phyloP scores from a whole-genome alignment of 805 yeast genomes.

The Cyberlindnera galapagoensis region DNA sequence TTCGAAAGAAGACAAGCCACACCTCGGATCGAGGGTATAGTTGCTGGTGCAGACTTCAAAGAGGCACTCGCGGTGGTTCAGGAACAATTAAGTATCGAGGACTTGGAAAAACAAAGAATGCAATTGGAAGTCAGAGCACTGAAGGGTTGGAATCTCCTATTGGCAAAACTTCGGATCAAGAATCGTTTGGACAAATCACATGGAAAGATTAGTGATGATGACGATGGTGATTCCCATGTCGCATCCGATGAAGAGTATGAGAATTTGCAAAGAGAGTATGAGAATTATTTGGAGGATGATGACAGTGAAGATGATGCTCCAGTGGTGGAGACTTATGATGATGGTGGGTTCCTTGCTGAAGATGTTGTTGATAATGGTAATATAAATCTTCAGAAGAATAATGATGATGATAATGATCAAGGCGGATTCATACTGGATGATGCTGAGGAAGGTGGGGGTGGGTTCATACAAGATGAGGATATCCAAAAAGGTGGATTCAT shows the following conservation, averaged over 20 bases:
- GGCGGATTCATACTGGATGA: background rate
- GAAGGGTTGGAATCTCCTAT: constrained; percentile 37
- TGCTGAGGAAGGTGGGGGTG: background rate
- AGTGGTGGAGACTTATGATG: constrained; percentile 5
- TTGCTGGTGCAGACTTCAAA: constrained; percentile 54
- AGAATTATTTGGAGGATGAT: constrained; percentile 17
- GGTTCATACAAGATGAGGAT: background rate
- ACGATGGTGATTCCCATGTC: constrained; percentile 1
- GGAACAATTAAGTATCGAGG: constrained; percentile 40
- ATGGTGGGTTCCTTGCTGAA: constrained; percentile 12
- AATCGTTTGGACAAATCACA: constrained; percentile 39
- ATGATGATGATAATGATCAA: constrained; percentile 3
- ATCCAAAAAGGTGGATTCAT: constrained; percentile 2
- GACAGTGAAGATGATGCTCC: constrained; percentile 15
- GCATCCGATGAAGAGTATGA: constrained; percentile 12
- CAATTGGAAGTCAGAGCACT: constrained; percentile 43
- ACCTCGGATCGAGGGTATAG: constrained; percentile 69
- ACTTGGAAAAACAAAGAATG: constrained; percentile 31
- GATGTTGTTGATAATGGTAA: constrained; percentile 4
- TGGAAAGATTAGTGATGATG: constrained; percentile 27
- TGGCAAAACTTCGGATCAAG: constrained; percentile 36
- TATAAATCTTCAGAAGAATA: constrained; percentile 3
- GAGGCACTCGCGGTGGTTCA: constrained; percentile 54
- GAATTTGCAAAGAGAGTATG: constrained; percentile 15
- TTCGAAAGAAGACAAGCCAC: constrained; percentile 50